These are phyloP conservation scores for Ploettnerulaceae sp. DNA, from an alignment of 2,329 filamentous ascomycete genomes.

Conservation along the genomic window DNA sequence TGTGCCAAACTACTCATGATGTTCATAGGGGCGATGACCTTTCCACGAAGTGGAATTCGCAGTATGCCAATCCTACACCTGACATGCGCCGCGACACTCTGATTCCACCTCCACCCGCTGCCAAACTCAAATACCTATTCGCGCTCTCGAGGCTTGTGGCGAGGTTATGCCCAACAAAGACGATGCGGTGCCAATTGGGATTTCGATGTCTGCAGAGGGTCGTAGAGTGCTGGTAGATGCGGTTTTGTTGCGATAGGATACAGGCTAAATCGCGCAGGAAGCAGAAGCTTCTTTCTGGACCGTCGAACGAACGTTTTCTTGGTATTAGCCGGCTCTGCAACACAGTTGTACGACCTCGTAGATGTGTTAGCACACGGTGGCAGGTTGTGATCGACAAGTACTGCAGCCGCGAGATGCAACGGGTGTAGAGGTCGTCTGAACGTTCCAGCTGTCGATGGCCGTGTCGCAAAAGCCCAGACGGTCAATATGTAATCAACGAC, in stretches of 20 bases:
- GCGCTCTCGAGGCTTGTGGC: conserved; percentile 19
- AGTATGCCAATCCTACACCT: conserved; percentile 30
- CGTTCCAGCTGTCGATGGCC: conserved; percentile 17
- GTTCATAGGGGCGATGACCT: conserved; percentile 37
- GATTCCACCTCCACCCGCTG: conserved; percentile 39
- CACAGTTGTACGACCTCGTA: conserved; percentile 18
- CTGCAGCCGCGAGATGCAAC: conserved; percentile 18
- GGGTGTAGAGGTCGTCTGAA: conserved; percentile 18
- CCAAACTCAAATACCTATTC: conserved; percentile 38
- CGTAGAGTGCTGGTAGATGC: conserved; percentile 11
- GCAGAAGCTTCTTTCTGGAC: conserved; percentile 12
- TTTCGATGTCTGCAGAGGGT: conserved; percentile 1
- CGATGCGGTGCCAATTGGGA: conserved; percentile 17
- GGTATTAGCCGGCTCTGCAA: conserved; percentile 2
- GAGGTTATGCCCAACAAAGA: neutral
- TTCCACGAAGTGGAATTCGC: conserved; percentile 59
- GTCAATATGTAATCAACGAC: conserved; percentile 15
- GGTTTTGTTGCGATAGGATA: conserved; percentile 21
- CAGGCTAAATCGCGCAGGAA: conserved; percentile 25
- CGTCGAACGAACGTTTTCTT: neutral
- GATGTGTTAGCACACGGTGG: conserved; percentile 9
- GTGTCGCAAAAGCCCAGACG: conserved; percentile 23
- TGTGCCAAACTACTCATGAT: conserved; percentile 70
- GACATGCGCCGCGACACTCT: conserved; percentile 26
- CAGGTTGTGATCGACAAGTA: conserved; percentile 13